These are phyloP conservation scores for Candida sphagnicola DNA, from an alignment of 805 yeast species.

Conservation along the genomic window DNA sequence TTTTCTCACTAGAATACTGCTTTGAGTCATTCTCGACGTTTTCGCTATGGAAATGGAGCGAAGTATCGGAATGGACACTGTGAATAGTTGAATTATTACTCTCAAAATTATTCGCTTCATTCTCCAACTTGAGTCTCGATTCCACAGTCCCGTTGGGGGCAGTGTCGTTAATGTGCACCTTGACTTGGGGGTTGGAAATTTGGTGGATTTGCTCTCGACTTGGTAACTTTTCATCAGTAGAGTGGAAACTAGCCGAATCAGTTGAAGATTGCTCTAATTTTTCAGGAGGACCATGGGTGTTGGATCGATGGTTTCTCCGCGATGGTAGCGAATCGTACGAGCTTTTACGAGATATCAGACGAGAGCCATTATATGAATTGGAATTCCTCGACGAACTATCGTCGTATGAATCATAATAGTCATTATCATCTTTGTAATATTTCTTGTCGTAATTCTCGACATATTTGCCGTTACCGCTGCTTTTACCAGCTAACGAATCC, in stretches of 20 bases:
- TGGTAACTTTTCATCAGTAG: not conserved
- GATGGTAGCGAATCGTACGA: not conserved
- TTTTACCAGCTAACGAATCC: not conserved
- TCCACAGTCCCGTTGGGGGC: not conserved
- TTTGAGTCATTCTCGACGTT: not conserved
- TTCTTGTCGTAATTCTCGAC: not conserved
- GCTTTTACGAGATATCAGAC: not conserved
- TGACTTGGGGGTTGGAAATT: too few relatives aligned
- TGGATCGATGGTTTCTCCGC: not conserved
- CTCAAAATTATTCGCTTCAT: too few relatives aligned
- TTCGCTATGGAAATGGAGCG: not conserved
- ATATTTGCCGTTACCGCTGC: not conserved
- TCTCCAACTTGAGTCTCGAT: not conserved
- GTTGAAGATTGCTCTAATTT: not conserved
- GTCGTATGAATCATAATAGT: not conserved
- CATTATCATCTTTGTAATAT: not conserved
- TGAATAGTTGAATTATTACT: too few relatives aligned
- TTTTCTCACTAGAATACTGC: not conserved
- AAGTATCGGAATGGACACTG: not conserved
- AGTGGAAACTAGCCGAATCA: conserved; percentile 3
- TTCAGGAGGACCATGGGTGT: not conserved
- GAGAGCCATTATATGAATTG: not conserved
- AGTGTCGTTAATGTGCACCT: not conserved
- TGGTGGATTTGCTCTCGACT: not conserved
- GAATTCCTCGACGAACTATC: not conserved